Conservation (phyloP, 78 protist species). For the Dictyostelium capitatum region DNA sequence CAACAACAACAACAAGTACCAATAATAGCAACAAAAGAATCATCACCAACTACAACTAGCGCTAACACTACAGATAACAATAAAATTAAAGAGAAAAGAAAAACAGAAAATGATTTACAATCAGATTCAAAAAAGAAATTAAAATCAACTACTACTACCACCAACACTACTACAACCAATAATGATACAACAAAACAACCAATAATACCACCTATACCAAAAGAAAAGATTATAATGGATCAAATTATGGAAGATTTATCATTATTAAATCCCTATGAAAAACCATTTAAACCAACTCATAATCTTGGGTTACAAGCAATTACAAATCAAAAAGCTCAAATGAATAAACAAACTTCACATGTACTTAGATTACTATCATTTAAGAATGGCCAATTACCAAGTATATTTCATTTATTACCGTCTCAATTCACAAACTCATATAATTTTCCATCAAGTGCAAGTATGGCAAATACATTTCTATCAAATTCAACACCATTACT, state of each 20-base stretch:
- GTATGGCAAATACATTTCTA: not conserved
- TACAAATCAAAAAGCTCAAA: not conserved
- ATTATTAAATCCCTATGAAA: constrained; percentile 1
- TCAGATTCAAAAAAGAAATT: not conserved
- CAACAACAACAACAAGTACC: not conserved
- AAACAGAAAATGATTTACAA: not conserved
- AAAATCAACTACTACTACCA: not conserved
- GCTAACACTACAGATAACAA: not conserved
- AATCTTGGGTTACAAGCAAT: constrained; percentile 27
- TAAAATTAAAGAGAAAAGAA: not conserved
- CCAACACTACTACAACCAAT: not conserved
- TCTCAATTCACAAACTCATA: not conserved
- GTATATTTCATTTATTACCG: not conserved
- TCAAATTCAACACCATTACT: not conserved
- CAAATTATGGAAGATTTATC: constrained; percentile 20
- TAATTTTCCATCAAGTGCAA: not conserved
- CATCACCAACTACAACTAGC: not conserved
- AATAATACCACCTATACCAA: not conserved
- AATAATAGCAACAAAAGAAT: not conserved
- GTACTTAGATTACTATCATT: not conserved
- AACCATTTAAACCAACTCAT: not conserved
- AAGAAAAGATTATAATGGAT: constrained; percentile 6
- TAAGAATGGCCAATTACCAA: not conserved
- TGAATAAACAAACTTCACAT: not conserved
- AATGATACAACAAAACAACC: not conserved